Percentiles rank a stretch among this genome's conserved stretches.
Conservation (phyloP, 2,329 filamentous ascomycete genomes). For the Clonostachys rhizophaga region DNA sequence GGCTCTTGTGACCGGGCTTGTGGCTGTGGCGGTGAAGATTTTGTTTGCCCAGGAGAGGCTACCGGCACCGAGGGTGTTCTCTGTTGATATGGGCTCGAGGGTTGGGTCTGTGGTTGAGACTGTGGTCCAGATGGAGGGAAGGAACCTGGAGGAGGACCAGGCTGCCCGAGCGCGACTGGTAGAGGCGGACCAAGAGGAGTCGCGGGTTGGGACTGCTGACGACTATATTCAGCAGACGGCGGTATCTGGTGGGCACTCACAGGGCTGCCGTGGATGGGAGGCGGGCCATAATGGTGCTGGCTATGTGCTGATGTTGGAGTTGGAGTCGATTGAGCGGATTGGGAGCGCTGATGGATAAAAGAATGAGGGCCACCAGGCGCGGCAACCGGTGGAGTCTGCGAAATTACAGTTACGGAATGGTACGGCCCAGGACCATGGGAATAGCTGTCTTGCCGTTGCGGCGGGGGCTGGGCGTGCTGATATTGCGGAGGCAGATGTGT, state of each 20-base stretch:
- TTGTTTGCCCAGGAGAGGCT: constrained; percentile 16
- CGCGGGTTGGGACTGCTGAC: constrained; percentile 48
- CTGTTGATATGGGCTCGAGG: constrained; percentile 58
- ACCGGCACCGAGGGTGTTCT: constrained; percentile 22
- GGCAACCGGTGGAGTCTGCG: constrained; percentile 45
- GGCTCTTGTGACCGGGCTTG: constrained; percentile 15
- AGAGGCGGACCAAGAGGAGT: constrained; percentile 48
- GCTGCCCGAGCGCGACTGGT: constrained; percentile 33
- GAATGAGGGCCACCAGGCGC: constrained; percentile 30
- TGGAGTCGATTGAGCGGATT: constrained; percentile 52
- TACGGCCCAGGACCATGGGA: constrained; percentile 32
- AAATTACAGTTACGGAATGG: constrained; percentile 30
- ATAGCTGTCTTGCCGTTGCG: constrained; percentile 34
- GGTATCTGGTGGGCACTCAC: constrained; percentile 33
- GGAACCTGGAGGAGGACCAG: constrained; percentile 28
- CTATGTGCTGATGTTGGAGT: constrained; percentile 60
- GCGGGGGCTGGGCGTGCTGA: constrained; percentile 13
- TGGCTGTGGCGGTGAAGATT: constrained; percentile 24
- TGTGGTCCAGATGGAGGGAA: constrained; percentile 1
- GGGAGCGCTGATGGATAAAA: constrained; percentile 43
- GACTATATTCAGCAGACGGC: constrained; percentile 33
- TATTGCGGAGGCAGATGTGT: constrained; percentile 33
- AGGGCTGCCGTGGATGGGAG: constrained; percentile 50
- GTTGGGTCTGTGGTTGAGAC: constrained; percentile 38
- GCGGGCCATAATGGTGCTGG: constrained; percentile 47